Conservation (phyloP, 257 asterid species). For the Asclepias syriaca region DNA sequence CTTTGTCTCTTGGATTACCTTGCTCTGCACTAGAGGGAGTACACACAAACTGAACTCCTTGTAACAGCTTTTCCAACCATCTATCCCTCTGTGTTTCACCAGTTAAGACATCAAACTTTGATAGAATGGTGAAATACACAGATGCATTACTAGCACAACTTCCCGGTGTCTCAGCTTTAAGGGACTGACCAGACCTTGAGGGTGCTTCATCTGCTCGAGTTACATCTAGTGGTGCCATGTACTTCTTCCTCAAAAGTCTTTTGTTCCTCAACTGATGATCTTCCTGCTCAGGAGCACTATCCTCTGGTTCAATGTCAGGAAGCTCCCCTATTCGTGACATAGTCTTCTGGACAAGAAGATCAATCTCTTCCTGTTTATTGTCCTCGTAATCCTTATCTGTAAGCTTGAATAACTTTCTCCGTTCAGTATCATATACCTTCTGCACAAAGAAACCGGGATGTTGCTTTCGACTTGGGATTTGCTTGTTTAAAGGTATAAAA, state of each 20-base stretch:
- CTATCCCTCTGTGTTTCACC: slow-evolving; percentile 63
- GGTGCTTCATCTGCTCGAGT: slow-evolving; percentile 56
- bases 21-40: slow-evolving; percentile 29
- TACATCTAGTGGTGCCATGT: slow-evolving; percentile 57
- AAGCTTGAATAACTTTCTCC: slow-evolving; percentile 58
- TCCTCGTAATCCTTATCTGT: slow-evolving; percentile 77
- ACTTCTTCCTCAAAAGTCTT: slow-evolving; percentile 52
- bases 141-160: slow-evolving; percentile 43
- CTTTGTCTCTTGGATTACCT: slow-evolving; percentile 34
- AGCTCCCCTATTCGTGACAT: slow-evolving; percentile 56
- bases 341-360: slow-evolving; percentile 74
- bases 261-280: slow-evolving; percentile 57
- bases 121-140: slow-evolving; percentile 43
- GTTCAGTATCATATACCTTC: slow-evolving; percentile 70
- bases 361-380: slow-evolving; percentile 60
- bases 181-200: slow-evolving; percentile 35
- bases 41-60: slow-evolving; percentile 53
- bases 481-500: slow-evolving; percentile 72
- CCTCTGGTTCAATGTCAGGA: slow-evolving; percentile 68
- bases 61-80: slow-evolving; percentile 78
- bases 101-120: slow-evolving; percentile 41
- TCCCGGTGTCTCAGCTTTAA: slow-evolving; percentile 68
- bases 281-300: slow-evolving; percentile 45
- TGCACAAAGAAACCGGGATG: slow-evolving; percentile 89
- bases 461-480: slow-evolving; percentile 62